Base-by-base conservation (phyloP, 805 yeast genomes). In the Komagataella ulmi region DNA sequence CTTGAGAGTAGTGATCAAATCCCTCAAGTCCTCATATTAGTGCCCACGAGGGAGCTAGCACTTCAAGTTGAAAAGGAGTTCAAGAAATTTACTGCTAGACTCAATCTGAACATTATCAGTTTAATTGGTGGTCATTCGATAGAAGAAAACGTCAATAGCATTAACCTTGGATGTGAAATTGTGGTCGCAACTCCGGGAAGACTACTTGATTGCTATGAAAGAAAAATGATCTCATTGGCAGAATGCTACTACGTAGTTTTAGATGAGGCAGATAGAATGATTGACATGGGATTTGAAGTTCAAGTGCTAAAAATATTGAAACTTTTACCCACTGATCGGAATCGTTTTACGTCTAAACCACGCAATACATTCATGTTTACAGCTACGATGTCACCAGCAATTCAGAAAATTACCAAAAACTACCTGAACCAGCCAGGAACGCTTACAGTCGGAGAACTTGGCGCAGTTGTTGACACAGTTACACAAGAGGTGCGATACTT, bases 221-320 rank as follows among this genome's bases (percentile, higher is more conserved):
- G 85, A 50, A 79, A 80, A n/a, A 69, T 84, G 18, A 54, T 89
- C 2, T 75, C 75, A 1, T 66, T 90, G 40, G 69, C 68, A 45
- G 78, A 79, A 53, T 79, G 95, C 55, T 74, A 74, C 54, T 84
- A 80, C 54, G 66, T 91, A 19, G 83, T 87, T 1, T 73, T 90
- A 70, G 99, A 91, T 68, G 99, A 91, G 66, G 96, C 97, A 1
- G 99, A 91, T 65, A 73, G 90, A 57, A 91, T 91, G 98, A 81
- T 91, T 46, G 96, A 89, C 63, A 76, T 91, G 79, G 97, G 97
- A 3, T 91, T 91, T 63, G 96, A 88, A 62, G 84, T 78, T 40
- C 88, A 88, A 60, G 77, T 91, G 48, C 76, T 74, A 19, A 71
- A 74, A 46, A 79, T 91, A 14, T 64, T 85, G 50, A 70, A 68